Percentiles rank a stretch among this genome's conserved stretches.
phyloP scores from a whole-genome alignment of 2,329 filamentous ascomycete species.

The Cladorrhinum sp. region DNA sequence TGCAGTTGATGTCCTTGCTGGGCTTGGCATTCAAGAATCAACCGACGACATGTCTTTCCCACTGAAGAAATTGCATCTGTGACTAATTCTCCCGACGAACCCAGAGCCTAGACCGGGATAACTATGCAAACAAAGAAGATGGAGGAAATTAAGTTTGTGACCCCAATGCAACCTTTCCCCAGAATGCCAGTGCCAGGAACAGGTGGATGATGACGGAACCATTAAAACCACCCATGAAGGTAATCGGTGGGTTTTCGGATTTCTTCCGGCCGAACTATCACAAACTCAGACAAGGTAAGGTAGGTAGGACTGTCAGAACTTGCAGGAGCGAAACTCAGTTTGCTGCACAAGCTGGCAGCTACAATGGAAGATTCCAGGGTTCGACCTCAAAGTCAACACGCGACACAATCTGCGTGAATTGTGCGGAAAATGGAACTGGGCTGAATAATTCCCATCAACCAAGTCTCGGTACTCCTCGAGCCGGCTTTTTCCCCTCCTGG shows the following conservation, averaged over 20 bases:
- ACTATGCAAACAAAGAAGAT: neutral
- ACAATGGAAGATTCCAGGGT: slow-evolving; percentile 2
- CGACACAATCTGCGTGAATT: slow-evolving; percentile 20
- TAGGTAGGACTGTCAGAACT: neutral
- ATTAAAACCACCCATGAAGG: neutral
- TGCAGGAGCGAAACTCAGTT: neutral
- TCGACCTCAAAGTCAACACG: neutral
- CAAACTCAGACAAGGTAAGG: neutral
- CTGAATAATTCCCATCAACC: slow-evolving; percentile 13
- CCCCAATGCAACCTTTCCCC: neutral
- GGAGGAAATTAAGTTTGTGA: neutral
- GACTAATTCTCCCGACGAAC: neutral
- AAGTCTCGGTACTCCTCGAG: neutral
- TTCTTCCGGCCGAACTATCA: neutral
- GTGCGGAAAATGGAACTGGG: slow-evolving; percentile 22
- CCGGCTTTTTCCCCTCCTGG: neutral
- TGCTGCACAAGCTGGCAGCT: neutral
- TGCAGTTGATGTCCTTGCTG: neutral
- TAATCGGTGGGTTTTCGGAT: neutral
- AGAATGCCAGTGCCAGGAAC: neutral
- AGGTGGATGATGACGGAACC: neutral
- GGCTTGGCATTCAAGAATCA: neutral
- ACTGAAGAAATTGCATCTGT: neutral
- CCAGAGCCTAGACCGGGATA: neutral
- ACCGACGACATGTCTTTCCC: slow-evolving; percentile 9